Percentiles rank a stretch among this genome's conserved stretches.
Conservation (phyloP, 495 filamentous ascomycete genomes). For the Podospora tetraspora region DNA sequence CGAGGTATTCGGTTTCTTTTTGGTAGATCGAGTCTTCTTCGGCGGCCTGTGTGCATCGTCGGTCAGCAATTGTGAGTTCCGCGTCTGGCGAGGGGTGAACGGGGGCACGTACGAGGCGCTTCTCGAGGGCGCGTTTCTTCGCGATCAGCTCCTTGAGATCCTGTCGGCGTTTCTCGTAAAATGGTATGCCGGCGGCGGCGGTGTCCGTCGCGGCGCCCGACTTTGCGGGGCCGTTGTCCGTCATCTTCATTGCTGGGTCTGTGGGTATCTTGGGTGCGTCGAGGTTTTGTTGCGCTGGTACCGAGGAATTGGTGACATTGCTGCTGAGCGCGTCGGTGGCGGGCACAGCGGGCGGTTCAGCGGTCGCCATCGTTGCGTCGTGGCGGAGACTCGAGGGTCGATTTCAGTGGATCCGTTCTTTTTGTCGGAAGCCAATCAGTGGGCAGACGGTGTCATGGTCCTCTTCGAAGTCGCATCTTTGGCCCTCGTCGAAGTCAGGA, state of each 20-base stretch:
- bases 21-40: conserved; percentile 77
- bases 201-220: conserved; percentile 26
- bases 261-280: not conserved
- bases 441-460: not conserved
- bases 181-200: conserved; percentile 38
- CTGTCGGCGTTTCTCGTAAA: conserved; percentile 47
- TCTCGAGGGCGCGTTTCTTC: conserved; percentile 40
- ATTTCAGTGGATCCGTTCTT: not conserved
- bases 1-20: conserved; percentile 82
- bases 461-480: not conserved
- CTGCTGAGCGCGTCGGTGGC: conserved; percentile 7
- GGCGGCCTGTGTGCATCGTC: conserved; percentile 26
- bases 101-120: conserved; percentile 35
- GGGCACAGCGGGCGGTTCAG: not conserved
- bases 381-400: conserved; percentile 2
- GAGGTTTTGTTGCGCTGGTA: not conserved
- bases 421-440: conserved; percentile 10
- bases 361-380: not conserved
- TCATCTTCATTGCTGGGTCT: conserved; percentile 35
- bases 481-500: not conserved
- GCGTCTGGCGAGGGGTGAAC: not conserved
- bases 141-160: conserved; percentile 46
- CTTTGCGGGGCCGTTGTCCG: conserved; percentile 46
- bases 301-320: not conserved
- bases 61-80: not conserved